A percentile compares a stretch with the other conserved stretches of the same genome.
Conservation (phyloP, 1,284 basidiomycete species). For the Clitocybe nebularis region DNA sequence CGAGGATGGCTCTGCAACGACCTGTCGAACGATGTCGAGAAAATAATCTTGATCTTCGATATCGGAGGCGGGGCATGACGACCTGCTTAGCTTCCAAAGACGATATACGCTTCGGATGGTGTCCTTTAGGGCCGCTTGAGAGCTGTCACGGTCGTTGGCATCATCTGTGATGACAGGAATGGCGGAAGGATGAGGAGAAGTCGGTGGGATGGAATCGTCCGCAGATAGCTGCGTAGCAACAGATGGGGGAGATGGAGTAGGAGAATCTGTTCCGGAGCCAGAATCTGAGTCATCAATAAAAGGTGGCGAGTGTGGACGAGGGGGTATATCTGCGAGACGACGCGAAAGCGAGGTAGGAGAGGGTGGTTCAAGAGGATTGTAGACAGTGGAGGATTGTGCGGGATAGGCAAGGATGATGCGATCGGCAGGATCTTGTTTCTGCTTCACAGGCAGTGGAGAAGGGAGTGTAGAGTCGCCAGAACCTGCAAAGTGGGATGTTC, state of each 20-base stretch:
- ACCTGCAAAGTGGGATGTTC: constrained; percentile 24
- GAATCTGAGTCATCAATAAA: constrained; percentile 24
- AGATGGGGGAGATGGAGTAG: constrained; percentile 13
- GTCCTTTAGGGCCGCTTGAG: background rate
- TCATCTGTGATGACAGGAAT: too few species aligned
- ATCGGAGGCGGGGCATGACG: background rate
- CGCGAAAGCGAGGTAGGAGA: constrained; percentile 32
- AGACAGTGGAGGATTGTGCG: constrained; percentile 19
- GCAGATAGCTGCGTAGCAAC: constrained; percentile 4
- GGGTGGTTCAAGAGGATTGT: constrained; percentile 35
- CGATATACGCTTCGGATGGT: background rate
- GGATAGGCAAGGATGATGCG: constrained; percentile 29
- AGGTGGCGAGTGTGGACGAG: constrained; percentile 23
- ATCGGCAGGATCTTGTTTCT: constrained; percentile 22
- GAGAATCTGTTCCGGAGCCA: constrained; percentile 22
- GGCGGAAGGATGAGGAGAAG: too few species aligned
- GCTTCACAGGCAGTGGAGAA: constrained; percentile 36
- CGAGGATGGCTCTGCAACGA: background rate
- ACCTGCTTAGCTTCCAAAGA: background rate
- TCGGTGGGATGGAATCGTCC: too few species aligned
- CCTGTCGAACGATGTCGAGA: background rate
- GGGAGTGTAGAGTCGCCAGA: constrained; percentile 51
- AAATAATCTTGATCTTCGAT: background rate
- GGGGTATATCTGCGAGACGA: constrained; percentile 31
- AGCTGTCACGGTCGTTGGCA: too few species aligned